A percentile compares a stretch with the other conserved stretches of the same genome.
phyloP scores from a whole-genome alignment of 108 stramenopile genomes.

The Asterionellopsis glacialis region DNA sequence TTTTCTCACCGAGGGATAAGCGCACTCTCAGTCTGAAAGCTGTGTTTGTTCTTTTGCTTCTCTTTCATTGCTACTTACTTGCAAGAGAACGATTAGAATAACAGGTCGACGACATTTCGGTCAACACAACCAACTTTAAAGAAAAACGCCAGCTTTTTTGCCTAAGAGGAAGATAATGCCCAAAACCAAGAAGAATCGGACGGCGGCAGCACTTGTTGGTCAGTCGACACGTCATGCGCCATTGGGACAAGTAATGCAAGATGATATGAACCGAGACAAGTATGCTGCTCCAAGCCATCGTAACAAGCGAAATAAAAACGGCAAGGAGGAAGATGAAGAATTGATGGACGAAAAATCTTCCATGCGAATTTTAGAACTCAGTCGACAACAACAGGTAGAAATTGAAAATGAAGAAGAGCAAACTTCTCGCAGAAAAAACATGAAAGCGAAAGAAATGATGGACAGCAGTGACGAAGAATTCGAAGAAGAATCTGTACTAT shows the following conservation, averaged over 20 bases:
- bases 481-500: constrained; percentile 41
- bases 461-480: constrained; percentile 63
- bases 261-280: constrained; percentile 65
- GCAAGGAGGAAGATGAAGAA: constrained; percentile 29
- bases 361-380: constrained; percentile 59
- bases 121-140: no score
- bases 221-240: constrained; percentile 68
- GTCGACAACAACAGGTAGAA: constrained; percentile 61
- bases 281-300: constrained; percentile 42
- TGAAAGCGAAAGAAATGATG: constrained; percentile 3
- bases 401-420: constrained; percentile 50
- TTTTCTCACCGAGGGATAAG: no score
- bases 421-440: constrained; percentile 5
- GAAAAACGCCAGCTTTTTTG: no score
- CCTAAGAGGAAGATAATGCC: constrained; percentile 54
- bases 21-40: no score
- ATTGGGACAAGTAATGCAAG: constrained; percentile 76
- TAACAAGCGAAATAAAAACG: constrained; percentile 8
- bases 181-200: constrained; percentile 50
- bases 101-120: no score
- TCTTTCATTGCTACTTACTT: no score
- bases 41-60: no score
- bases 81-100: no score
- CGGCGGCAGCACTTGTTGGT: constrained; percentile 27
- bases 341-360: constrained; percentile 61